Evolutionary conservation across 2,329 filamentous ascomycete species (phyloP).

Genomic region (Microthyrium microscopicum): DNA sequence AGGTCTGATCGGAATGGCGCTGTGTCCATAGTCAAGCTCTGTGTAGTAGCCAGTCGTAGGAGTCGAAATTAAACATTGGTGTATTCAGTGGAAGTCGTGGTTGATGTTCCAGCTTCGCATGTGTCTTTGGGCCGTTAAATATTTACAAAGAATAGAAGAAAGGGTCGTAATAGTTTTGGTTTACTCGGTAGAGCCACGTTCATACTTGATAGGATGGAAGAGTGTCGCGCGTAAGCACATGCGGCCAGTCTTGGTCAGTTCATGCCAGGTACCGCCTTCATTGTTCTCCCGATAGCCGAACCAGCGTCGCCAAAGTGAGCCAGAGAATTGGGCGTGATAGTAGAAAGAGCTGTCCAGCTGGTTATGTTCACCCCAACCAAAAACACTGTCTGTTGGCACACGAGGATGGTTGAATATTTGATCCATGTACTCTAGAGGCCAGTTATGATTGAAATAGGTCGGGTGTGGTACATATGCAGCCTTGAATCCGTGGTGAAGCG

Average conservation of each 20-base stretch:
- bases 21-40: no score
- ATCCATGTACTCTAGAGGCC: slow-evolving; percentile 34
- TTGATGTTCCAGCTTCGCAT: no score
- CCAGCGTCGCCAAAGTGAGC: slow-evolving; percentile 32
- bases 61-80: no score
- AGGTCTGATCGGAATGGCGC: no score
- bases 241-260: slow-evolving; percentile 24
- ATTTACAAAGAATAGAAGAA: no score
- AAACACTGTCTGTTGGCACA: slow-evolving; percentile 28
- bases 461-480: slow-evolving; percentile 64
- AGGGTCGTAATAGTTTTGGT: no score
- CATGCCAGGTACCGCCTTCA: slow-evolving; percentile 18
- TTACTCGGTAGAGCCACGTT: slow-evolving; percentile 12
- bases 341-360: slow-evolving; percentile 33
- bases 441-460: slow-evolving; percentile 62
- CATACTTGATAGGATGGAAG: slow-evolving; percentile 33
- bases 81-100: no score
- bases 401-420: slow-evolving; percentile 31
- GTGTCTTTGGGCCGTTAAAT: no score
- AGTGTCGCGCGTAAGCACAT: slow-evolving; percentile 29
- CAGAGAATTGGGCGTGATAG: slow-evolving; percentile 32
- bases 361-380: slow-evolving; percentile 36
- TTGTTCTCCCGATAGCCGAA: slow-evolving; percentile 29
- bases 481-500: slow-evolving; percentile 63
- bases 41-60: no score